Evolutionary conservation across 73 alveolate genomes (phyloP).

Genomic region (Symbiodinium natans): DNA sequence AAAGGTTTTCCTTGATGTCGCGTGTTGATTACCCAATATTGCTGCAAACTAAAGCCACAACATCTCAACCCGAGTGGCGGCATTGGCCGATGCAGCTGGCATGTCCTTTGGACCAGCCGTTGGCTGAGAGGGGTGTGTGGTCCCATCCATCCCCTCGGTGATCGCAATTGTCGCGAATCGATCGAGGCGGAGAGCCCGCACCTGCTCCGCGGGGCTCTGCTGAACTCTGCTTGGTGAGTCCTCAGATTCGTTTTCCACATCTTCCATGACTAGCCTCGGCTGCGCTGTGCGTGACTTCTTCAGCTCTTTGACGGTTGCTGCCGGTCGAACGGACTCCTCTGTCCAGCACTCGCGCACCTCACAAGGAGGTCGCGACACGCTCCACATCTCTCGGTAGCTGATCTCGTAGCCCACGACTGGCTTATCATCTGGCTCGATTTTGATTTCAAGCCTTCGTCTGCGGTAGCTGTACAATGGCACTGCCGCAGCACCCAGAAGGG

Average conservation of each 20-base stretch:
- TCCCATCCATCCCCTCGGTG: background rate
- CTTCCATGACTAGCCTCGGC: background rate
- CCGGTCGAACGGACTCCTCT: background rate
- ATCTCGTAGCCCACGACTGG: background rate
- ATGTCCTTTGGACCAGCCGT: background rate
- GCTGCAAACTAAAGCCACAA: background rate
- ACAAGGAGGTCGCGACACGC: background rate
- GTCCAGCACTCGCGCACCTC: background rate
- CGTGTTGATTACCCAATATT: no score
- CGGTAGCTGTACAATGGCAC: constrained; percentile 1
- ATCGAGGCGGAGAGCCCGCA: background rate
- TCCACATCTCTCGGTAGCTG: background rate
- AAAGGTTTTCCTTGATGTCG: background rate
- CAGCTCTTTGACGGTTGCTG: background rate
- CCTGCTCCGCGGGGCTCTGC: constrained; percentile 27
- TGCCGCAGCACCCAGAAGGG: background rate
- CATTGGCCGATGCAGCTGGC: background rate
- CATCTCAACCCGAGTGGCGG: background rate
- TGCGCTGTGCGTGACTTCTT: background rate
- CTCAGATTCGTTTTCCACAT: background rate
- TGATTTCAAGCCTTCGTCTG: background rate
- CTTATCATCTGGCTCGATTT: background rate
- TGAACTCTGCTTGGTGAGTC: constrained; percentile 11
- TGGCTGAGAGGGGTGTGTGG: background rate
- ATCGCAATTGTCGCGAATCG: background rate